Evolutionary conservation across 2,329 filamentous ascomycete genomes (phyloP).

Genomic region (Apiospora hydei): DNA sequence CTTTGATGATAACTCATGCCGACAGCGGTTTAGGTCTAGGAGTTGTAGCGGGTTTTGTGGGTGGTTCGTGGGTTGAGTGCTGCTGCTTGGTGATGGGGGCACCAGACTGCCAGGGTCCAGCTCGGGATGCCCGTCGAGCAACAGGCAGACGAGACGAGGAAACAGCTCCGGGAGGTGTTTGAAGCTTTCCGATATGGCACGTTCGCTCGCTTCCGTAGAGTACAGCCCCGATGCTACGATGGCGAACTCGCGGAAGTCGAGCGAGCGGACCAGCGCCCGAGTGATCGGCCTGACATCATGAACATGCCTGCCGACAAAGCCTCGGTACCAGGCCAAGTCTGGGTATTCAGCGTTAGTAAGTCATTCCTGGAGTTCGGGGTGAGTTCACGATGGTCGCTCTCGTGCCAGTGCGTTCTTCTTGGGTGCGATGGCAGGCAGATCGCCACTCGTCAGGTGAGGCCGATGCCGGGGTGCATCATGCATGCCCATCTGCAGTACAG

Average conservation of each 20-base stretch:
- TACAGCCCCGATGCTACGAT: conserved; percentile 50
- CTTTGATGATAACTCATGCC: conserved; percentile 46
- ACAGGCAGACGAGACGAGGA: conserved; percentile 53
- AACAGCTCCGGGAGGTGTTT: conserved; percentile 48
- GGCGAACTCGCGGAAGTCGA: conserved; percentile 57
- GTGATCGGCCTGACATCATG: conserved; percentile 45
- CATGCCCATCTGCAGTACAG: neutral
- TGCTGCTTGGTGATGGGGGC: neutral
- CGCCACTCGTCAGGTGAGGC: neutral
- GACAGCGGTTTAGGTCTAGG: conserved; percentile 54
- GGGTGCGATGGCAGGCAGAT: neutral
- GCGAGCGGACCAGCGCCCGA: conserved; percentile 51
- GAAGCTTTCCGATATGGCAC: conserved; percentile 50
- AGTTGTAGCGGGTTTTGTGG: conserved; percentile 43
- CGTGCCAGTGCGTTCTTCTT: neutral
- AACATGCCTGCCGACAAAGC: conserved; percentile 53
- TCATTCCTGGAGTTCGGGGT: neutral
- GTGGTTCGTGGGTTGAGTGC: neutral
- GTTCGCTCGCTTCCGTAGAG: conserved; percentile 46
- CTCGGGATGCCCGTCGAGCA: conserved; percentile 56
- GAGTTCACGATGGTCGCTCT: neutral
- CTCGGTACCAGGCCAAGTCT: conserved; percentile 59
- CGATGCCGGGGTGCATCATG: neutral
- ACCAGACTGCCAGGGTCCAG: conserved; percentile 51
- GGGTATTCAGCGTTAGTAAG: conserved; percentile 14